phyloP scores from a whole-genome alignment of 495 filamentous ascomycete genomes.

The Choiromyces venosus region DNA sequence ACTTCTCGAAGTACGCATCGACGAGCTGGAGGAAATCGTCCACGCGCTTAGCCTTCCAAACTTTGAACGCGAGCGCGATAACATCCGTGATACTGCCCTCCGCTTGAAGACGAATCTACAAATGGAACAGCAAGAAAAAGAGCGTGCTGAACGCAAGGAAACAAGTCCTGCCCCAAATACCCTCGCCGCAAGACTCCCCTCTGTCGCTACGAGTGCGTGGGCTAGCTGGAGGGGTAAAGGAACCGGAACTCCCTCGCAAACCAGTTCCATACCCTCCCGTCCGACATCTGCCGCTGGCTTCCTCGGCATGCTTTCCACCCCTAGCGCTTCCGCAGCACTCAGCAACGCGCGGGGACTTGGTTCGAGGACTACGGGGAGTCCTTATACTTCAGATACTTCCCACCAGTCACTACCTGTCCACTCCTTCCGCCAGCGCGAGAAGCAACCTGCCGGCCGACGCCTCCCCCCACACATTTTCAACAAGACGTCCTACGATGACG shows the following conservation, averaged over 20 bases:
- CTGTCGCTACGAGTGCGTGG: conserved; percentile 28
- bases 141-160: conserved; percentile 46
- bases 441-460: neutral
- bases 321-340: conserved; percentile 17
- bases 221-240: conserved; percentile 29
- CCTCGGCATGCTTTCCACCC: conserved; percentile 35
- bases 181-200: conserved; percentile 31
- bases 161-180: conserved; percentile 17
- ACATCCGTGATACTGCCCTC: conserved; percentile 82
- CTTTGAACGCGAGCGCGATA: conserved; percentile 58
- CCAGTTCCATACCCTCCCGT: conserved; percentile 28
- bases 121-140: conserved; percentile 94
- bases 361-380: conserved; percentile 28
- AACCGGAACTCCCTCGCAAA: conserved; percentile 16
- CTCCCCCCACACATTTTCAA: conserved; percentile 21
- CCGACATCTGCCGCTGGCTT: conserved; percentile 35
- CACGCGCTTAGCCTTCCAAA: conserved; percentile 64
- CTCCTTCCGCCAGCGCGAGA: conserved; percentile 1
- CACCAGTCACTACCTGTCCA: conserved; percentile 1
- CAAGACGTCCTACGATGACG: conserved; percentile 34
- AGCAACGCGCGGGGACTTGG: conserved; percentile 29
- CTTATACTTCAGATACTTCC: neutral
- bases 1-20: conserved; percentile 79
- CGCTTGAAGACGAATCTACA: conserved; percentile 88
- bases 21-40: conserved; percentile 89